Conservation (phyloP, 257 asterid species). For the Capsicum baccatum region DNA sequence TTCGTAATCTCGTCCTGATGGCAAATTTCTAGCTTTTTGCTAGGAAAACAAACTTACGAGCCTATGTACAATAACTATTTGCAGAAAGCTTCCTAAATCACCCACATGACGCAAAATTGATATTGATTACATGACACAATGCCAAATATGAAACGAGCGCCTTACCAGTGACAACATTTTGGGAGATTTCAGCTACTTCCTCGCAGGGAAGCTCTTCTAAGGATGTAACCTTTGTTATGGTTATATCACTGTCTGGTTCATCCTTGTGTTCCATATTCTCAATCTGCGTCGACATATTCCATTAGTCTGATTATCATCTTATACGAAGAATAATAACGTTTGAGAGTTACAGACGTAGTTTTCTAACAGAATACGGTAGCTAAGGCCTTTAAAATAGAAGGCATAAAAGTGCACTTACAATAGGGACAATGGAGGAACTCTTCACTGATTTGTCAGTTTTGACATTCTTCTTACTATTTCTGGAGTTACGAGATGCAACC, state of each 20-base stretch:
- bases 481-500: constrained; percentile 15
- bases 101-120: background rate
- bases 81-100: background rate
- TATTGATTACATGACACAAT: background rate
- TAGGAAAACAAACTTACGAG: background rate
- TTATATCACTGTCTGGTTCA: constrained; percentile 32
- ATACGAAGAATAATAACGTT: background rate
- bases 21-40: background rate
- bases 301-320: constrained; percentile 26
- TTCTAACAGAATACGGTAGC: background rate
- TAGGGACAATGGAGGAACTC: constrained; percentile 40
- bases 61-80: background rate
- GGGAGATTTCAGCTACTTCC: constrained; percentile 38
- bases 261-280: constrained; percentile 37
- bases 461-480: constrained; percentile 47
- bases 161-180: constrained; percentile 47
- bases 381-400: background rate
- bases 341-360: background rate
- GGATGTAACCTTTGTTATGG: constrained; percentile 31
- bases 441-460: constrained; percentile 44
- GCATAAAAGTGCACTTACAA: constrained; percentile 38
- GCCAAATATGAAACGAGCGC: background rate
- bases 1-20: background rate
- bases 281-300: constrained; percentile 48
- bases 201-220: constrained; percentile 33